Evolutionary conservation across 768 basidiomycete species (phyloP), one percentile per base, ranked within the genome.

Genomic region (Boletus insuetus): DNA sequence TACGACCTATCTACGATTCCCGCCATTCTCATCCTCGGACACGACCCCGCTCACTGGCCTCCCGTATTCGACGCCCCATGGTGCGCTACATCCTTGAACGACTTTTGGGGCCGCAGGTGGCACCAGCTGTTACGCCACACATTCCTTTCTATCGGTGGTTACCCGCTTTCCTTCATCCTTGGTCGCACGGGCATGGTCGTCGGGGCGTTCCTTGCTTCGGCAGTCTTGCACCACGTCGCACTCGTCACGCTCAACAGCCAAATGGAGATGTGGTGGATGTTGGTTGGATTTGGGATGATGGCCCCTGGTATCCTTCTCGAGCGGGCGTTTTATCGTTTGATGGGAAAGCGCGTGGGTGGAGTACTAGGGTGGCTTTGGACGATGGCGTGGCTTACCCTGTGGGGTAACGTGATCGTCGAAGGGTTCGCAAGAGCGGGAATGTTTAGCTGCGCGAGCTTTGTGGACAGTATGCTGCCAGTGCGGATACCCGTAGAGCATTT

Each of bases 281-380:
- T 45, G 16, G 45, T 54, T 4, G 19, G 61, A 16, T 45, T 45
- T 16, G 51, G 51, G 24, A 29, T 52, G 34, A 52, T 53, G 51
- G 44, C 9, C 6, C 44, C 35, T 5, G 43, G 42, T 6, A 26
- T 53, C 26, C 44, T 53, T 17, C 26, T 26, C 3, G 51, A 53
- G 11, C 34, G 43, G 6, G 35, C 37, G 10, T 53, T 31, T 26
- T 8, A 11, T 13, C 26, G 8, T 37, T 39, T 37, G n/a, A 45
- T 26, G 8, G 24, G 43, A 16, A 45, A 16, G 43, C 26, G 26
- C 22, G 44, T 31, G 44, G 26, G 44, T 7, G 44, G 44, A 17
- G 10, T 45, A 13, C 6, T 11, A 29, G 44, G 44, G 17, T 45
- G 44, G 44, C 11, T 31, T n/a, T 45, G 44, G 44, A 31, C 44